These are phyloP conservation scores for Geotrichum citri-aurantii DNA, from an alignment of 1,139 yeast genomes.

Conservation along the genomic window DNA sequence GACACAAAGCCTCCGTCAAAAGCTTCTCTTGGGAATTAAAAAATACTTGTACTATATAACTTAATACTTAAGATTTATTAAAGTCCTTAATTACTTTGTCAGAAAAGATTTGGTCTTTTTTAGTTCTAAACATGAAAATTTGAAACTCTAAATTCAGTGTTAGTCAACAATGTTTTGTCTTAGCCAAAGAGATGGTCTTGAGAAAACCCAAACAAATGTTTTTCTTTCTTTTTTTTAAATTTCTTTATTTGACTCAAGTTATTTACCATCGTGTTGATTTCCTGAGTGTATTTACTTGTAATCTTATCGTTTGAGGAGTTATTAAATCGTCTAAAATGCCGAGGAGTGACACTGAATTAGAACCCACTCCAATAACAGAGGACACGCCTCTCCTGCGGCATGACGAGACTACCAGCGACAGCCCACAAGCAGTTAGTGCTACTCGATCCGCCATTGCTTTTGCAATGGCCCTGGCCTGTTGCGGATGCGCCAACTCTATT, in stretches of 20 bases:
- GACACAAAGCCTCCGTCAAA: background rate
- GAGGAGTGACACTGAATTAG: background rate
- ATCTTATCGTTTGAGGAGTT: no score
- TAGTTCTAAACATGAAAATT: no score
- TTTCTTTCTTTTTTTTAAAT: no score
- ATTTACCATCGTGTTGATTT: no score
- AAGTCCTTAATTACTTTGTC: no score
- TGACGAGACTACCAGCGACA: background rate
- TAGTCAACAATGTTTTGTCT: no score
- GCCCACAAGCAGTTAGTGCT: background rate
- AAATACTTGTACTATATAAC: background rate
- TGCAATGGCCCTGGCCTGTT: conserved; percentile 30
- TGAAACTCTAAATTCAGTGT: no score
- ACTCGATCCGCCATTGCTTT: conserved; percentile 18
- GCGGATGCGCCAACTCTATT: conserved; percentile 78
- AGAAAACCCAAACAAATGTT: no score
- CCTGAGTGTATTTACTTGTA: no score
- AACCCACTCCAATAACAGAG: background rate
- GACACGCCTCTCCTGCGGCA: background rate
- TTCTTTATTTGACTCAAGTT: no score
- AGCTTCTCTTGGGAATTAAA: background rate
- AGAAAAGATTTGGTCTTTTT: no score
- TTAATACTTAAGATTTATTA: background rate
- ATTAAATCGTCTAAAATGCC: background rate
- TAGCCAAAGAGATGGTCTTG: no score